Conservation (phyloP, 2,329 filamentous ascomycete genomes). For the Didymella exigua region DNA sequence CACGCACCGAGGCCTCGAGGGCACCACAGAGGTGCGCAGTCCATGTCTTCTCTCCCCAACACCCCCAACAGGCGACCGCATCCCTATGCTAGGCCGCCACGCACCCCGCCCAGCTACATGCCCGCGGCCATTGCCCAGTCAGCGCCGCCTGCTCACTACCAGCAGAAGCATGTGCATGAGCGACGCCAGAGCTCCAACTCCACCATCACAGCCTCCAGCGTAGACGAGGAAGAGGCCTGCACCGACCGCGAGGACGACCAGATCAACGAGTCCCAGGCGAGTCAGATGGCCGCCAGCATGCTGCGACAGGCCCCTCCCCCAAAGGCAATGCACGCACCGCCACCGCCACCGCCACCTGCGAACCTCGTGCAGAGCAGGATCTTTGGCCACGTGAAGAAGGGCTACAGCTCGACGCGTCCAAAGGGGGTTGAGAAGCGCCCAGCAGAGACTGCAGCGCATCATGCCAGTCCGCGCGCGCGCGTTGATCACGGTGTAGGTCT, state of each 20-base stretch:
- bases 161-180: constrained; percentile 33
- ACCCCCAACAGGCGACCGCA: constrained; percentile 68
- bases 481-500: constrained; percentile 59
- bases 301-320: constrained; percentile 63
- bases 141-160: constrained; percentile 50
- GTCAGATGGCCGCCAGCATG: constrained; percentile 76
- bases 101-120: constrained; percentile 49
- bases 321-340: constrained; percentile 39
- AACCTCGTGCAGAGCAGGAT: constrained; percentile 64
- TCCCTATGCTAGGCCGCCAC: constrained; percentile 63
- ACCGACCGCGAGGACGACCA: constrained; percentile 72
- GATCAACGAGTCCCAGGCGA: constrained; percentile 75
- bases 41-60: constrained; percentile 80
- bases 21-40: constrained; percentile 78
- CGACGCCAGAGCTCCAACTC: constrained; percentile 74
- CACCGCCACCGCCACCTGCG: constrained; percentile 32
- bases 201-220: constrained; percentile 50
- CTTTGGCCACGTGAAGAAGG: constrained; percentile 66
- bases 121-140: constrained; percentile 44
- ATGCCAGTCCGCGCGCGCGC: constrained; percentile 52
- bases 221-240: constrained; percentile 51
- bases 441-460: constrained; percentile 32
- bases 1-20: constrained; percentile 58
- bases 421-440: constrained; percentile 43
- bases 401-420: constrained; percentile 44